Evolutionary conservation across 2,329 filamentous ascomycete species (phyloP), one percentile per base, ranked within the genome.

Genomic region (Acephala macrosclerotiorum): DNA sequence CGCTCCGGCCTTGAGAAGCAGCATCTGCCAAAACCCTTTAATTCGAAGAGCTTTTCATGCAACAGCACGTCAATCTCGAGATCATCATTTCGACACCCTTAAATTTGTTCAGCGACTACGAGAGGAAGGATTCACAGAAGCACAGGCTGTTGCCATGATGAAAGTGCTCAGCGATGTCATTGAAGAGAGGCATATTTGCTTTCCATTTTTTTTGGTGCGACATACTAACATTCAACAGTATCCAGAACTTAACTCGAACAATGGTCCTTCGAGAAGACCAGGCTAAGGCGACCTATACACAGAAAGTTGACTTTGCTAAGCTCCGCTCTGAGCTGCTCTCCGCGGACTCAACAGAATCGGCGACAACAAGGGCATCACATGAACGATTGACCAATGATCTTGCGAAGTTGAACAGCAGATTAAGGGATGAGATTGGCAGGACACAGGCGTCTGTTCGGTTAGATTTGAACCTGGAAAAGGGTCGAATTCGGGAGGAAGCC

Each of bases 241-340:
- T 99, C 73, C 95, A 97, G 78, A 98, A 98, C 79, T 86, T 99
- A 58, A 98, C 95, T 0, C 90, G 95, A 70, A 98, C 95, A 18
- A 99, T 99, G 96, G 96, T 99, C 49, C 87, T 97, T 56, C 93
- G 94, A 75, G 96, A 99, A 81, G 96, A 97, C 80, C 88, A 93
- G 68, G 91, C 93, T 75, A 92, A 92, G 76, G 90, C 91, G 33
- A 91, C 88, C 2, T 91, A 91, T 77, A 90, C 89, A 1, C 89
- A 98, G 78, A 98, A 98, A 79, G 96, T 98, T 69, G 96, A 99
- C 81, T 98, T 99, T 77, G 94, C 95, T 67, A 97, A 98, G 82
- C 89, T 98, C 51, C 93, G 96, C 71, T 96, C 93, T 64, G 96
- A 99, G 79, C 89, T 99, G 25, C 87, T 97, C 25, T 94, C 93